These are phyloP conservation scores for Chalciporus pseudorubinellus DNA, from an alignment of 768 basidiomycete species.

Conservation along the genomic window DNA sequence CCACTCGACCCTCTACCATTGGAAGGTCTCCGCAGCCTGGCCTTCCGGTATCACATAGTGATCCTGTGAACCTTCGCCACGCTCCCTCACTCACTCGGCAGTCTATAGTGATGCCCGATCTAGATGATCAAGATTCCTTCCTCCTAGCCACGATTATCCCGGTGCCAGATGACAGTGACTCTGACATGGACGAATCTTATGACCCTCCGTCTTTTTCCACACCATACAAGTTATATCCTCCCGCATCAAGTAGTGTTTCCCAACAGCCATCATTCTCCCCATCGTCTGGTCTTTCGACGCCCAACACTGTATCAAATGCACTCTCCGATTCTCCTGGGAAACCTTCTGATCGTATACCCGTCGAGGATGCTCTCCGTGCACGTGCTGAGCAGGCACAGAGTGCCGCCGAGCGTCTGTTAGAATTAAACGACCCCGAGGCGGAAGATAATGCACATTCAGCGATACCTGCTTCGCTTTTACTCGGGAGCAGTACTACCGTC, in stretches of 20 bases:
- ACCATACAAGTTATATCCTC: conserved; percentile 52
- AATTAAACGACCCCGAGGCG: conserved; percentile 80
- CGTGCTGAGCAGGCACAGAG: conserved; percentile 93
- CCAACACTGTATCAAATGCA: conserved; percentile 54
- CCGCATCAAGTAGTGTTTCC: conserved; percentile 38
- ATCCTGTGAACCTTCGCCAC: conserved; percentile 23
- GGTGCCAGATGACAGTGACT: conserved; percentile 73
- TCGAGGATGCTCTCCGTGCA: conserved; percentile 84
- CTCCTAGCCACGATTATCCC: conserved; percentile 71
- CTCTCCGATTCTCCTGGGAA: conserved; percentile 53
- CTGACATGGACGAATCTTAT: conserved; percentile 53
- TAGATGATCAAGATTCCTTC: conserved; percentile 55
- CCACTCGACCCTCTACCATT: conserved; percentile 33
- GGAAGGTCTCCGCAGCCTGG: conserved; percentile 40
- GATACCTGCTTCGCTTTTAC: conserved; percentile 54
- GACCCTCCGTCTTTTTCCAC: conserved; percentile 74
- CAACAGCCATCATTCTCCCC: conserved; percentile 53
- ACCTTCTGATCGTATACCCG: conserved; percentile 45
- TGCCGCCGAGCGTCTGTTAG: conserved; percentile 83
- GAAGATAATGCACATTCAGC: conserved; percentile 50
- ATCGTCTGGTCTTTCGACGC: conserved; percentile 48
- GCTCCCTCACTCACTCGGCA: conserved; percentile 34
- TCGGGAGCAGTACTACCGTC: conserved; percentile 38
- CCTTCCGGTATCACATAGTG: conserved; percentile 35
- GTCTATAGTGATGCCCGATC: conserved; percentile 43